Percentiles rank a stretch among this genome's conserved stretches.
Conservation (phyloP, 2,329 filamentous ascomycete genomes). For the Incumbomyces delicatus region DNA sequence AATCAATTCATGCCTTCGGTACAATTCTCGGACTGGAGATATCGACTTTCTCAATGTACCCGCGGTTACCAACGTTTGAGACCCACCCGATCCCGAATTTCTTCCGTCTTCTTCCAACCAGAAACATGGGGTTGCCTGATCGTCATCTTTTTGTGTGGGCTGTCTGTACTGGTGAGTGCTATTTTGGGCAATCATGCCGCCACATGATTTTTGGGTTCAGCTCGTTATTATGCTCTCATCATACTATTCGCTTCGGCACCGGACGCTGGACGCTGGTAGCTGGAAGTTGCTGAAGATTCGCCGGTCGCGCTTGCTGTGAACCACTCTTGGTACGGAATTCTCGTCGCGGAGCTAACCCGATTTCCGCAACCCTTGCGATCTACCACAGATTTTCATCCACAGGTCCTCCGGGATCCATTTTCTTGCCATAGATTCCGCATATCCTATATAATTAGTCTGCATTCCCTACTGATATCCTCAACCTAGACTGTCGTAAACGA, state of each 20-base stretch:
- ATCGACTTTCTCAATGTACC: too few relatives aligned
- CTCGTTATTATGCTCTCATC: not conserved
- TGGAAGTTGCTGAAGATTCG: not conserved
- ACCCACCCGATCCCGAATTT: not conserved
- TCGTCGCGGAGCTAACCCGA: not conserved
- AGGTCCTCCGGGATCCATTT: too few relatives aligned
- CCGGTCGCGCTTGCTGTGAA: not conserved
- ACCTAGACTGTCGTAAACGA: constrained; percentile 4
- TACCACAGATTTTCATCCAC: too few relatives aligned
- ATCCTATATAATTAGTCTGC: not conserved
- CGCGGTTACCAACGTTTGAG: not conserved
- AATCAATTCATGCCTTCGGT: constrained; percentile 2
- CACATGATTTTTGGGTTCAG: not conserved
- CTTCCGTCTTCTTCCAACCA: not conserved
- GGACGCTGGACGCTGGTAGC: not conserved
- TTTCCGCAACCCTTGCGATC: not conserved
- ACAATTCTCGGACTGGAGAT: constrained; percentile 2
- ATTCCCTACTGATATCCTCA: not conserved
- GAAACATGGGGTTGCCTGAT: constrained; percentile 5
- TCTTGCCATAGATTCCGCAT: too few relatives aligned
- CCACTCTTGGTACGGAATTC: not conserved
- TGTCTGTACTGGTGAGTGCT: constrained; percentile 4
- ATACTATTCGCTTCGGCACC: not conserved
- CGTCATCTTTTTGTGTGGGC: constrained; percentile 1
- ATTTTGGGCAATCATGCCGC: constrained; percentile 2